Evolutionary conservation across 805 yeast genomes (phyloP), one percentile per base, ranked within the genome.

Genomic region (Zygotorulaspora danielsina): DNA sequence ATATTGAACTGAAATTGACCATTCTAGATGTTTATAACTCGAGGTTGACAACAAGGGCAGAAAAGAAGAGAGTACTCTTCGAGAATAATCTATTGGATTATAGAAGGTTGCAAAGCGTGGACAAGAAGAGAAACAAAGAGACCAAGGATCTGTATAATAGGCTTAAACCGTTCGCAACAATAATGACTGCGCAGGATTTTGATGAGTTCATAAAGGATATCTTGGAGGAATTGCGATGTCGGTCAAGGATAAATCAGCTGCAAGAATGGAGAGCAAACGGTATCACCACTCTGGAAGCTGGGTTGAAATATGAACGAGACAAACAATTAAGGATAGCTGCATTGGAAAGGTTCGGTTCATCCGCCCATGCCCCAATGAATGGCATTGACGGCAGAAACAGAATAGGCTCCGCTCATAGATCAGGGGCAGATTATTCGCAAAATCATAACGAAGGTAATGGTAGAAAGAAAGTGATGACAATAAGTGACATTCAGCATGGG

Each of bases 241-340:
- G 97, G 41, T 73, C 80, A 25, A 75, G 94, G 46, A 88, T 93
- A 34, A 84, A 82, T 37, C 96, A 88, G 63, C 67, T 94, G 20
- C 98, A 93, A 63, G 90, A 83, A 56, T 94, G 96, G 87, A 75
- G 99, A 47, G 74, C 80, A 34, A 82, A 86, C 59, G 99, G 99
- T 4, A 75, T 93, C 35, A 83, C 88, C 3, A 78, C 86, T 0
- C 51, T 86, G 30, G 96, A 89, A 45, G 82, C 76, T 35, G 98
- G 97, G 4, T 64, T 70, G 22, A 84, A 80, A 59, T 93, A 78
- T 59, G 98, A 93, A 57, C 84, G 86, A 59, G 98, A 94, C 59
- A 86, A 86, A 59, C 70, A 79, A 30, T 73, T 76, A 25, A 72
- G 95, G 39, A 66, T 75, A 24, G 76, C 78, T 8, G 79, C 80